Percentiles rank a stretch among this genome's conserved stretches.
phyloP scores from a whole-genome alignment of 257 asterid species.

The Scutellaria minor region DNA sequence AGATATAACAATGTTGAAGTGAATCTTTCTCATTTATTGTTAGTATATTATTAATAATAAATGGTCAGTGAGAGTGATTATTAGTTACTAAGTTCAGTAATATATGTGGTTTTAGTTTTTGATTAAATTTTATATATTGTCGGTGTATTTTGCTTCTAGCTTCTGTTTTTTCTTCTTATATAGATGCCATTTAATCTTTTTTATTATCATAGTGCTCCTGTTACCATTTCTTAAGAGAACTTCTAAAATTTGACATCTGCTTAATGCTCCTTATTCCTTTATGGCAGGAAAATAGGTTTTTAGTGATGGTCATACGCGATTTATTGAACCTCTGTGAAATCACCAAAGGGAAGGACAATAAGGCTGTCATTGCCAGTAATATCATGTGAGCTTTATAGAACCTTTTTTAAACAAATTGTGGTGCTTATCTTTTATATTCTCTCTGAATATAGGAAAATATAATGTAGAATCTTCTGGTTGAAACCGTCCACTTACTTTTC shows the following conservation, averaged over 20 bases:
- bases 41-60: neutral
- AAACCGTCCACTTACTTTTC: neutral
- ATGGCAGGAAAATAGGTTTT: conserved; percentile 91
- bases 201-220: neutral
- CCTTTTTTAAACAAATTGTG: conserved; percentile 7
- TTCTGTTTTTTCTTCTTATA: neutral
- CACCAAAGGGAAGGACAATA: conserved; percentile 97
- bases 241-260: conserved; percentile 8
- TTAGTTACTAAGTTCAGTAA: conserved; percentile 6
- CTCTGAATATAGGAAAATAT: conserved; percentile 9
- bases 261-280: conserved; percentile 27
- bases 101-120: neutral
- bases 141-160: neutral
- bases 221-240: neutral
- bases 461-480: neutral
- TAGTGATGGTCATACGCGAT: conserved; percentile 99
- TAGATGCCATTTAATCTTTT: neutral
- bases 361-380: conserved; percentile 99
- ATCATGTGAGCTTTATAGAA: conserved; percentile 68
- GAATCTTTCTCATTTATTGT: neutral
- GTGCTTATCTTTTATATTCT: conserved; percentile 14
- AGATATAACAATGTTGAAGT: neutral
- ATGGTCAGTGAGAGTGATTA: neutral
- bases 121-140: neutral
- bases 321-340: conserved; percentile 92